Conservation (phyloP, 2,329 filamentous ascomycete species). For the Annulohypoxylon truncatum region DNA sequence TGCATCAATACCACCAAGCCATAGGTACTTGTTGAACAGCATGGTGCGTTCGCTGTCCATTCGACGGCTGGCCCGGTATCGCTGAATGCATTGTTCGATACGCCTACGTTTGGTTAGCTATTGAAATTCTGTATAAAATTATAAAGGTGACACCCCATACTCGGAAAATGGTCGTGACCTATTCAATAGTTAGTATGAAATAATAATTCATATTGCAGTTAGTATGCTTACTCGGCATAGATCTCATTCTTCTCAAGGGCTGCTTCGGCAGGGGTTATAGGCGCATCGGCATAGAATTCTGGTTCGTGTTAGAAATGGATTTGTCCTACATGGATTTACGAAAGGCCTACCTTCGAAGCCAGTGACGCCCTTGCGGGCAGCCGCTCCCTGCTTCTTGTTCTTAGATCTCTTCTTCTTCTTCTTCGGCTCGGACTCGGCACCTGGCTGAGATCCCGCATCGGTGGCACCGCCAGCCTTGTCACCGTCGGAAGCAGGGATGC, state of each 20-base stretch:
- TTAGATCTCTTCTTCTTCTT: constrained; percentile 60
- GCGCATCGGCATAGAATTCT: constrained; percentile 83
- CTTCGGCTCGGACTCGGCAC: constrained; percentile 19
- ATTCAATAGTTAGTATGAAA: constrained; percentile 16
- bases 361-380: constrained; percentile 61
- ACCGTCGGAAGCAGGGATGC: background rate
- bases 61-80: constrained; percentile 81
- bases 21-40: constrained; percentile 83
- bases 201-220: background rate
- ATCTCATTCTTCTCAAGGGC: constrained; percentile 71
- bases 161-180: constrained; percentile 66
- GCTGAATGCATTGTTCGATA: constrained; percentile 85
- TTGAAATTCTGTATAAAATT: background rate
- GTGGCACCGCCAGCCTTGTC: background rate
- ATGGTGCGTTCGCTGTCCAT: constrained; percentile 70
- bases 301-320: constrained; percentile 24
- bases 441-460: background rate
- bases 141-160: constrained; percentile 53
- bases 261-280: constrained; percentile 77
- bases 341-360: constrained; percentile 73
- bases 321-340: background rate
- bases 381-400: constrained; percentile 48
- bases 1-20: constrained; percentile 82
- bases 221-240: constrained; percentile 70
- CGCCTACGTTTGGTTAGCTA: constrained; percentile 63